phyloP scores from a whole-genome alignment of 306 rosid species.

The Castanopsis chinensis region DNA sequence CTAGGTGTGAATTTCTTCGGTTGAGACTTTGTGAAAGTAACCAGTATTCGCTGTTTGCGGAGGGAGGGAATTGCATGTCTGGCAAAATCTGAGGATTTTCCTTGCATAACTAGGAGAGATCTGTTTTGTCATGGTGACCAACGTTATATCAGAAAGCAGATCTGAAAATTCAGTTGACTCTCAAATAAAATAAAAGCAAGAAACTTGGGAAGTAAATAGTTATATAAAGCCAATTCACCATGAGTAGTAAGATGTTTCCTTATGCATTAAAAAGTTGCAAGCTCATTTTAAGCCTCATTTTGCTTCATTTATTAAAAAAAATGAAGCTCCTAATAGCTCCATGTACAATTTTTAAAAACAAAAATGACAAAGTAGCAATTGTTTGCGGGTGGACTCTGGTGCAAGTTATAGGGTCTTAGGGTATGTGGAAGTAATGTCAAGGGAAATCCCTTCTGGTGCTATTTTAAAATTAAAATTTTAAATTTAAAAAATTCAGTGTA shows the following conservation, averaged over 20 bases:
- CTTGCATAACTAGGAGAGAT: constrained; percentile 70
- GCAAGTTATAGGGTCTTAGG: background rate
- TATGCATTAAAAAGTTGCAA: background rate
- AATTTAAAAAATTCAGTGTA: background rate
- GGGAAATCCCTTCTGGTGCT: background rate
- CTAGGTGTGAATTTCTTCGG: constrained; percentile 49
- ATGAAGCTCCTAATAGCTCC: background rate
- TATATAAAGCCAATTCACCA: background rate
- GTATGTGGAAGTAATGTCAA: constrained; percentile 4
- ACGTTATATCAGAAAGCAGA: constrained; percentile 15
- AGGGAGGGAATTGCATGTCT: constrained; percentile 78
- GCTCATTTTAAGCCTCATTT: background rate
- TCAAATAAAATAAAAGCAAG: background rate
- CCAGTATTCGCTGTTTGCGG: constrained; percentile 72
- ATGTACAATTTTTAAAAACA: background rate
- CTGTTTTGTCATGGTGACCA: constrained; percentile 39
- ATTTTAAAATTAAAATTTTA: background rate
- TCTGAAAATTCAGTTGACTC: background rate
- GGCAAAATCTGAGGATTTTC: constrained; percentile 69
- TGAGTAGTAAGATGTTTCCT: background rate
- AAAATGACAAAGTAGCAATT: background rate
- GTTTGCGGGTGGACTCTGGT: background rate
- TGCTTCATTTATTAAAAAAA: background rate
- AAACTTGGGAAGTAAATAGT: background rate
- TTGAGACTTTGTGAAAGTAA: constrained; percentile 71